Evolutionary conservation across 75 land plant species (phyloP), one percentile per base, ranked within the genome.

Genomic region (Gnetum montanum): DNA sequence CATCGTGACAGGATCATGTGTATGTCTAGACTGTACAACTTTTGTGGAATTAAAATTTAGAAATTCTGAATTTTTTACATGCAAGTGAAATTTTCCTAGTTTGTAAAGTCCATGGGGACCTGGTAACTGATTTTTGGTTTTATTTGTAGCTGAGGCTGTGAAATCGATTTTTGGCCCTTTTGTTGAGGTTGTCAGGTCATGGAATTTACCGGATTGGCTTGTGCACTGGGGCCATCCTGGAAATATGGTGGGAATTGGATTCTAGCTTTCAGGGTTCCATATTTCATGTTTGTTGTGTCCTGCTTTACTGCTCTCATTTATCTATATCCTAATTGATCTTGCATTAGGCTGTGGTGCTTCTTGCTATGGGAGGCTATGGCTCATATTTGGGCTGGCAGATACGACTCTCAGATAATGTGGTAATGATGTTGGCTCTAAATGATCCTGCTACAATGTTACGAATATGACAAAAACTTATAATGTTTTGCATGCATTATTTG

Each of bases 351-450:
- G 90, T 89, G 36, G 95, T 89, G 37, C 73, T 89, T 7, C 79
- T 89, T 68, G 90, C 95, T 16, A 89, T 89, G 95, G 95, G 95
- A 49, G 95, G 95, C 12, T 89, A 85, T 71, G 95, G 95, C 59
- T 75, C 95, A 33, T 89, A 89, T 61, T 50, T 89, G 51, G 95
- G 95, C 22, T 89, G 89, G 59, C 80, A 84, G 30, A 85, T 89
- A 13, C 82, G 86, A 0, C 71, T 71, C 5, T 72, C 86, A 13
- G 74, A 81, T 18, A 73, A 85, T 70, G 59, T 76, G 72, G 95
- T 89, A 70, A 49, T 71, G n/a, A 13, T 40, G 10, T 15, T 40
- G 12, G 15, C 43, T 40, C 12, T 10, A 10, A 40, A 40, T 40
- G 15, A 10, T 10, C 12, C 15, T 10, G 43, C 15, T 10, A 10